A percentile compares a stretch with the other conserved stretches of the same genome.
Evolutionary conservation across 345 rosid genomes (phyloP).

Genomic region (Angophora floribunda): DNA sequence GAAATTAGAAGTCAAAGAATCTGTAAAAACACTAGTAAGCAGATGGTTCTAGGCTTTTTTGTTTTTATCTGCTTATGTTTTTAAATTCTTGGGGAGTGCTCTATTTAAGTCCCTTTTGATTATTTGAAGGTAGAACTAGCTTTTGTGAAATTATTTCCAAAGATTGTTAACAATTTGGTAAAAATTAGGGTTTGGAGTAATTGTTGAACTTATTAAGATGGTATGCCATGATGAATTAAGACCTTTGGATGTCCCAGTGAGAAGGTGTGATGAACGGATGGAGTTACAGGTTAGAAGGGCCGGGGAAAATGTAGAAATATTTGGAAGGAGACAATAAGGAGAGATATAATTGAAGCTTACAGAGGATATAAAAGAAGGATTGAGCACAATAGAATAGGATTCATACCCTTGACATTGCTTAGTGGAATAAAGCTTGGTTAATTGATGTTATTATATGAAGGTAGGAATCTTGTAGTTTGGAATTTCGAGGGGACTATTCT

Average conservation of each 20-base stretch:
- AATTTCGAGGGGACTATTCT: background rate
- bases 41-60: background rate
- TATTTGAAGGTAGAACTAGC: background rate
- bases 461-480: background rate
- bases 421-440: background rate
- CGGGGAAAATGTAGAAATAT: background rate
- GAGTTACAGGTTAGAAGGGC: background rate
- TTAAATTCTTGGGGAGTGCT: background rate
- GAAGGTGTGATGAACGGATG: background rate
- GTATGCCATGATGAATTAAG: background rate
- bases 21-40: background rate
- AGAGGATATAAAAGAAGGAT: background rate
- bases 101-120: background rate
- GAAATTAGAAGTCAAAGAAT: background rate
- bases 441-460: background rate
- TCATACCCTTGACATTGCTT: background rate
- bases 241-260: background rate
- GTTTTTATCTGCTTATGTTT: background rate
- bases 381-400: background rate
- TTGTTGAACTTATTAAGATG: background rate
- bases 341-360: background rate
- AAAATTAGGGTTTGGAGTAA: background rate
- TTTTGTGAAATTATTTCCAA: background rate
- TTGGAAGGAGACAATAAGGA: background rate
- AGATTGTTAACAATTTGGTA: background rate